These are phyloP conservation scores for Paramecium tetraurelia DNA, from an alignment of 73 alveolate species.

Conservation along the genomic window DNA sequence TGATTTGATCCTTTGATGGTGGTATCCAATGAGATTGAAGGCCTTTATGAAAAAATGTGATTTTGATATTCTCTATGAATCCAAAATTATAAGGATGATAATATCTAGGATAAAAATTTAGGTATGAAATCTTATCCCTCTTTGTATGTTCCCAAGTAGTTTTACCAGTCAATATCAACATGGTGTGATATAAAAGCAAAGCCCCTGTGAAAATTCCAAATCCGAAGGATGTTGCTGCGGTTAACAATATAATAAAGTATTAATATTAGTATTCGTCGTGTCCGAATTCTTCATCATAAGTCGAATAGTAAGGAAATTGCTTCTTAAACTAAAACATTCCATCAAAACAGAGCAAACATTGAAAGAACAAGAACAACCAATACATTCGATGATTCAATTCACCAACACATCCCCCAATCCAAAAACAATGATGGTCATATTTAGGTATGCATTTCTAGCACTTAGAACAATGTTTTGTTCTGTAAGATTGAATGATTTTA, in stretches of 20 bases:
- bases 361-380: slow-evolving; percentile 67
- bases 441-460: slow-evolving; percentile 78
- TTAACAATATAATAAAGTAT: slow-evolving; percentile 5
- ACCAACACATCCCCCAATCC: slow-evolving; percentile 89
- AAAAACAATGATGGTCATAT: slow-evolving; percentile 84
- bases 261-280: not conserved
- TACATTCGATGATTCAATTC: slow-evolving; percentile 79
- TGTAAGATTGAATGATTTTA: slow-evolving; percentile 61
- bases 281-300: slow-evolving; percentile 38
- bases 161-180: slow-evolving; percentile 65
- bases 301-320: not conserved
- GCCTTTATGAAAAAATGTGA: slow-evolving; percentile 64
- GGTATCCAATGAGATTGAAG: slow-evolving; percentile 71
- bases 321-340: slow-evolving; percentile 33
- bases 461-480: slow-evolving; percentile 78
- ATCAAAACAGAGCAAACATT: slow-evolving; percentile 56
- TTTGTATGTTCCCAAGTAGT: slow-evolving; percentile 86
- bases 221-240: not conserved
- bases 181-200: slow-evolving; percentile 67
- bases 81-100: slow-evolving; percentile 74
- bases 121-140: slow-evolving; percentile 68
- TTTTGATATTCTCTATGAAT: slow-evolving; percentile 55
- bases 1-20: slow-evolving; percentile 38
- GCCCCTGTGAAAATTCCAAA: slow-evolving; percentile 68
- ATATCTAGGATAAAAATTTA: slow-evolving; percentile 64